phyloP scores from a whole-genome alignment of 768 basidiomycete genomes.

The Serendipita indica region DNA sequence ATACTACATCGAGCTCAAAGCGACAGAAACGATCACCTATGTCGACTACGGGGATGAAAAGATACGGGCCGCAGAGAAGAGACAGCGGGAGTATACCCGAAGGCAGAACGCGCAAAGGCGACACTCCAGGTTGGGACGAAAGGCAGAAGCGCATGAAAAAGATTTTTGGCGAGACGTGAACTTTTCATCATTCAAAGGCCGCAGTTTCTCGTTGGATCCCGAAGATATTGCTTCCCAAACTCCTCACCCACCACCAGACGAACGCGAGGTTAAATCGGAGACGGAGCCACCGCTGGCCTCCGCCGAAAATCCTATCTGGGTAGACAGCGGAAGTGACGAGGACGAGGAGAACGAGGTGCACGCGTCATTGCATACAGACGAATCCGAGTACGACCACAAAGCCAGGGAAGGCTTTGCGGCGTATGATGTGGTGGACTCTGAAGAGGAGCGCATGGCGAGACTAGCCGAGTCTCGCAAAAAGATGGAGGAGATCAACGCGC shows the following conservation, averaged over 20 bases:
- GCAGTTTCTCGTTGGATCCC: neutral
- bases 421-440: conserved; percentile 19
- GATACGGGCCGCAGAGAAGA: neutral
- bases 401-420: neutral
- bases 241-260: neutral
- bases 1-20: neutral
- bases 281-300: neutral
- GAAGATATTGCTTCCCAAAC: neutral
- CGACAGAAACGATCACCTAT: neutral
- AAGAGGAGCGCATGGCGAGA: conserved; percentile 26
- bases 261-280: neutral
- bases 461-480: conserved; percentile 55
- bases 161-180: conserved; percentile 9
- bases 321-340: neutral
- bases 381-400: neutral
- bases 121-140: neutral
- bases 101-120: neutral
- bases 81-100: neutral
- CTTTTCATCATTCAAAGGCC: neutral
- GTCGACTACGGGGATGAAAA: neutral
- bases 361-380: too few relatives aligned
- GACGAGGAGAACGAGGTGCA: too few relatives aligned
- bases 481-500: conserved; percentile 49
- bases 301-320: neutral
- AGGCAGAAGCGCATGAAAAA: too few relatives aligned